phyloP scores from a whole-genome alignment of 139 green algal species.

The Chlorella sp. region DNA sequence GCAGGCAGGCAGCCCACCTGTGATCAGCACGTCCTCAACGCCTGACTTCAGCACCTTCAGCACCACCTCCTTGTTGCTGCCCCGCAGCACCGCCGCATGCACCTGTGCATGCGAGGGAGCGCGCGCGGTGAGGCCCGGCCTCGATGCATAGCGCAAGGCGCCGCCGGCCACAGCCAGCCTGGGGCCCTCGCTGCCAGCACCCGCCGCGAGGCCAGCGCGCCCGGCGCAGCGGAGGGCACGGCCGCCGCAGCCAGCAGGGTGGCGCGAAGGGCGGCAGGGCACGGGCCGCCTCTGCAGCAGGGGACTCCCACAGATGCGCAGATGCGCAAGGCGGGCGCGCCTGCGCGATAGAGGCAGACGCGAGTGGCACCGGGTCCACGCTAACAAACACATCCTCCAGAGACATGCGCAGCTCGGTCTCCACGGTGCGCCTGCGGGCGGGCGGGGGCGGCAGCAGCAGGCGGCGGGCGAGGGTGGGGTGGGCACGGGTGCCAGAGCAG shows the following conservation, averaged over 20 bases:
- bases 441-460: neutral
- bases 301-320: neutral
- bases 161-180: neutral
- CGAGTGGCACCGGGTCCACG: conserved; percentile 86
- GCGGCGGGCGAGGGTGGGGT: neutral
- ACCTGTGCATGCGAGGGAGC: conserved; percentile 54
- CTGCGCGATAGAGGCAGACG: conserved; percentile 90
- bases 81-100: conserved; percentile 80
- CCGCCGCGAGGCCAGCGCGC: too few species aligned
- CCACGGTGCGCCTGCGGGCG: conserved; percentile 33
- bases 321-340: neutral
- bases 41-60: conserved; percentile 95
- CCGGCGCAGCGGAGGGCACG: too few species aligned
- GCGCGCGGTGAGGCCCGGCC: neutral
- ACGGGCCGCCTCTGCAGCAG: neutral
- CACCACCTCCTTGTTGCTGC: conserved; percentile 80
- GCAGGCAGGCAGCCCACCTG: too few species aligned
- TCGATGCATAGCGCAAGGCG: neutral
- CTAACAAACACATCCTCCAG: conserved; percentile 79
- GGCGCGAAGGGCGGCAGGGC: too few species aligned
- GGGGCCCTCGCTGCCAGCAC: too few species aligned
- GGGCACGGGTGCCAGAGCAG: neutral
- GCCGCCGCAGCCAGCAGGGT: too few species aligned
- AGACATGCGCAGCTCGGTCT: conserved; percentile 68
- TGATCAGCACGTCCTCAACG: conserved; percentile 86